These are phyloP conservation scores for Lactarius sanguifluus DNA, from an alignment of 768 basidiomycete genomes.

Conservation along the genomic window DNA sequence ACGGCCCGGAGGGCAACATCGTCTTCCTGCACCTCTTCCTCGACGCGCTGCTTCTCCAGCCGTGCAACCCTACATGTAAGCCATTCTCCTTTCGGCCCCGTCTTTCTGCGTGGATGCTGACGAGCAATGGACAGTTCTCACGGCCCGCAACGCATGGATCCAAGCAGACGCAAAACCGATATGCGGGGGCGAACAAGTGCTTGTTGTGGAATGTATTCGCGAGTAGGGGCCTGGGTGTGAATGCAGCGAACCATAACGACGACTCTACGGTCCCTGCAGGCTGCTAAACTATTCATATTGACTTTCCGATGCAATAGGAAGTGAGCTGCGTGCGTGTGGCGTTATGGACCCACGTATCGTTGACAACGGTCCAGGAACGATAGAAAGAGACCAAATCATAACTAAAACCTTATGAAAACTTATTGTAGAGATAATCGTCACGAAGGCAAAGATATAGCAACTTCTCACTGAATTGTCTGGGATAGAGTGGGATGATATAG, in stretches of 20 bases:
- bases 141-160: slow-evolving; percentile 52
- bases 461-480: too few species aligned
- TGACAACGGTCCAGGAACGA: too few species aligned
- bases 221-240: slow-evolving; percentile 49
- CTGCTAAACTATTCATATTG: slow-evolving; percentile 29
- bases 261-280: slow-evolving; percentile 35
- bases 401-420: too few species aligned
- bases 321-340: too few species aligned
- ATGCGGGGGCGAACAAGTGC: slow-evolving; percentile 47
- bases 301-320: not conserved
- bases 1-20: slow-evolving; percentile 45
- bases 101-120: not conserved
- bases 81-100: slow-evolving; percentile 1
- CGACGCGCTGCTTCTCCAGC: slow-evolving; percentile 49
- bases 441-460: too few species aligned
- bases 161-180: slow-evolving; percentile 52
- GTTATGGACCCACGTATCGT: too few species aligned
- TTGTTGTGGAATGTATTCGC: slow-evolving; percentile 48
- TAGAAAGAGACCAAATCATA: too few species aligned
- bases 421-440: too few species aligned
- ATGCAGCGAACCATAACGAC: slow-evolving; percentile 38
- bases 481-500: too few species aligned
- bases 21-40: slow-evolving; percentile 54
- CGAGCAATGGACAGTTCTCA: slow-evolving; percentile 36
- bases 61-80: slow-evolving; percentile 51